phyloP scores from a whole-genome alignment of 2,329 filamentous ascomycete species.

The Beauveria varroae region DNA sequence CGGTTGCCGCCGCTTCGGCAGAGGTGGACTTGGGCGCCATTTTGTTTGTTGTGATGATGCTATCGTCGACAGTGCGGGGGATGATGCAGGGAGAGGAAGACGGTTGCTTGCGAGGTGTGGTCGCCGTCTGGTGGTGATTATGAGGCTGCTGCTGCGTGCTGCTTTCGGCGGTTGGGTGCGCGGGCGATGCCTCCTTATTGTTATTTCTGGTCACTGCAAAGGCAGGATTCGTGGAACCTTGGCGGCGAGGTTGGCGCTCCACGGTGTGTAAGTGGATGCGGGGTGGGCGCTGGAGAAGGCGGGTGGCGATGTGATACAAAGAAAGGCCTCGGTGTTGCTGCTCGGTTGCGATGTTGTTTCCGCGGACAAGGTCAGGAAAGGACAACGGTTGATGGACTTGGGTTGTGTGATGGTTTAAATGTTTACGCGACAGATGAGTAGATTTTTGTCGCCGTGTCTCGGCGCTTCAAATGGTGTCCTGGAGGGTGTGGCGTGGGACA shows the following conservation, averaged over 20 bases:
- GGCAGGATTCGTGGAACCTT: background rate
- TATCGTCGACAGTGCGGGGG: background rate
- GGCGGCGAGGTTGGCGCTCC: constrained; percentile 9
- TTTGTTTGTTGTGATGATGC: background rate
- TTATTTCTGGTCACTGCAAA: background rate
- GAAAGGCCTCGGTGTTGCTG: background rate
- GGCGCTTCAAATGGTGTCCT: too few relatives aligned
- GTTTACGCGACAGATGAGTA: too few relatives aligned
- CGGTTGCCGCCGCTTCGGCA: background rate
- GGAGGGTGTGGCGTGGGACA: too few relatives aligned
- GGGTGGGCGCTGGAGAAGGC: background rate
- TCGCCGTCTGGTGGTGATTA: background rate
- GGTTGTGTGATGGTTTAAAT: too few relatives aligned
- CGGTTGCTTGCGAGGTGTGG: background rate
- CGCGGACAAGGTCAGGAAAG: background rate
- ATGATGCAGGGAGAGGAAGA: background rate
- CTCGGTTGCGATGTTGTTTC: background rate
- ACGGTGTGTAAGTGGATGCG: constrained; percentile 10
- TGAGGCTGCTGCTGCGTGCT: background rate
- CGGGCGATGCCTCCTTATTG: background rate
- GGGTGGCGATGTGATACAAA: background rate
- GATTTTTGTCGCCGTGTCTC: too few relatives aligned
- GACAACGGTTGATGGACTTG: too few relatives aligned
- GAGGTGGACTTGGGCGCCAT: constrained; percentile 6
- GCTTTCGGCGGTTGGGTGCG: background rate